Evolutionary conservation across 768 basidiomycete species (phyloP), one percentile per base, ranked within the genome.

Genomic region (Podaxis carcinomalis): DNA sequence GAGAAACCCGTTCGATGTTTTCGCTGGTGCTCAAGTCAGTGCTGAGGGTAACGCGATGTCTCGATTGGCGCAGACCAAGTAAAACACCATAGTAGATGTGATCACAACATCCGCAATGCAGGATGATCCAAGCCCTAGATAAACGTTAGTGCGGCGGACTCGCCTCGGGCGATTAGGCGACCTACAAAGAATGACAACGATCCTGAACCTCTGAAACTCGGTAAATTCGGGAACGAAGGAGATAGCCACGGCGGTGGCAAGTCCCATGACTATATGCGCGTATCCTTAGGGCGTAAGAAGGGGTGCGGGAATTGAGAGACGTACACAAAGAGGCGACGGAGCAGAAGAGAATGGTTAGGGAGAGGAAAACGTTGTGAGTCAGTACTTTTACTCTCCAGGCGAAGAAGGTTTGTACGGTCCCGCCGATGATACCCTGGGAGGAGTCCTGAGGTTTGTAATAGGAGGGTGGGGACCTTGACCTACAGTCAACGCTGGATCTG

Each of bases 1-100:
- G 63, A 57, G 55, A 70, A 68, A 5, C 68, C 66, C 14, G 66
- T 66, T 54, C 67, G 65, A 27, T 68, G 65, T 35, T 64, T 62
- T 36, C 65, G 62, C 68, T 68, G 36, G 3, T 7, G 23, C 16
- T 3, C 32, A 2, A 1, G 32, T 53, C 4, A 47, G 27, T 35
- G 27, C 4, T 7, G 44, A 1, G 14, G 42, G 19, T n/a, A 44
- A 19, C 7, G 16, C 19, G 42, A 16, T 44, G 9, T n/a, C 19
- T 16, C 16, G 14, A 44, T 2, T 1, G 19, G 3, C 14, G 21
- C 63, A 21, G 27, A 62, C 59, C 63, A 67, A 39, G 40, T 62
- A 67, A 25, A 56, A 52, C 11, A 67, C 66, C 21, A 67, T 59
- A 14, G 63, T 59, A 5, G 52, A 28, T 25, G 66, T 67, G 28